Evolutionary conservation across 2,329 filamentous ascomycete genomes (phyloP), one percentile per base, ranked within the genome.

Genomic region (Paracorniculantispora psalliotae): DNA sequence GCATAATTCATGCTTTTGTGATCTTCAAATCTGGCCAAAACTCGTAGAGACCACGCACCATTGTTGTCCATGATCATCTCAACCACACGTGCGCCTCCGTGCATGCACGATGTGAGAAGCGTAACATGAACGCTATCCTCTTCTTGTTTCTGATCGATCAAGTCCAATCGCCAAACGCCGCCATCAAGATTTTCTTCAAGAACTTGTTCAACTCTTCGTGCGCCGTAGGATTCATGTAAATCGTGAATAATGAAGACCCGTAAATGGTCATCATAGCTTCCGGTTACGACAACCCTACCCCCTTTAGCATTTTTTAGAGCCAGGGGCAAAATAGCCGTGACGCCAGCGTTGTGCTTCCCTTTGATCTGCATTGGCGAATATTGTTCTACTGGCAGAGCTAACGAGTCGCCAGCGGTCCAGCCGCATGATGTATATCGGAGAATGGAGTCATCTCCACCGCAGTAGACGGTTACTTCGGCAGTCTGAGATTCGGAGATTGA

Each of bases 1-100:
- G 88, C 92, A 71, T 97, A 97, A 67, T 96, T 96, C 91, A 97
- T 96, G 71, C 91, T 96, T 74, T 89, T 79, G 70, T 97, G 92
- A 69, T 93, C 89, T 65, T 91, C 88, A 67, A 96, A 96, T 55
- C 80, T 82, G 0, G 82, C 86, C 49, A 92, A 64, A 1, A 93
- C 78, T 46, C 81, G 76, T 59, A 94, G 86, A 1, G 67, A 68
- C 82, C 87, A 91, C 19, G 63, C 63, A n/a, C 59, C 74, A 61
- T 62, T 72, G 1, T 73, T 66, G 1, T 70, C 68, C 26, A 74
- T 69, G 10, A 65, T 61, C 19, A 84, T 67, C 41, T 79, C 74
- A 7, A 88, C 67, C n/a, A 97, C 74, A 57, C 87, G 83, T 10
- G 85, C 81, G 0, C 94, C 94, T 2, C 89, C 91, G 75, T 97